Base-by-base conservation (phyloP, 306 rosid species). In the Prunus kanzakura region DNA sequence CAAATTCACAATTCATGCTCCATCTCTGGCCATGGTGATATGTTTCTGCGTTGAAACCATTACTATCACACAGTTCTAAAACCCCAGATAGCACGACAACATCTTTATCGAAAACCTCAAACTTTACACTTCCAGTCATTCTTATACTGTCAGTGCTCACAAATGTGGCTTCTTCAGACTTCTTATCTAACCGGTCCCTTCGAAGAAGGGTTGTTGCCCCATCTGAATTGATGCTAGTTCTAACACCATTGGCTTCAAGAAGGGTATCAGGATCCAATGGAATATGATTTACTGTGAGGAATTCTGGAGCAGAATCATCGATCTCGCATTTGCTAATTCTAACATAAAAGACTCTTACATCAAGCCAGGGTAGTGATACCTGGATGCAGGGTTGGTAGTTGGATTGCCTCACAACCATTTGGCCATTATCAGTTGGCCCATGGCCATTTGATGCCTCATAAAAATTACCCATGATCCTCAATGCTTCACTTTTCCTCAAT, bases 61-160 rank as follows among this genome's bases (percentile, higher is more conserved):
- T 83, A 73, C 73, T 58, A 74, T 82, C 51, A 56, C 89, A 76
- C 49, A 85, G 76, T 23, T 87, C 96, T 67, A 93, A 69, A 66
- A 62, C 83, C 83, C 97, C 96, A 13, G 87, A 93, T 35, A 93
- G 86, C 73, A 93, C 75, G 10, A 87, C 78, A 74, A 81, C 71
- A 69, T 89, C 85, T 71, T 85, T 82, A 83, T 90, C 91, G 43
- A 93, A 87, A 83, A 87, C 94, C 86, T 89, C 93, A 75, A 89
- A 90, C 83, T 85, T 90, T 80, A 89, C 93, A 82, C 87, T 79
- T n/a, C 91, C 91, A 55, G 93, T 87, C 79, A 84, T 87, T 86
- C 94, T 87, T 82, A 85, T 79, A 62, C 89, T 89, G 82, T 93
- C 94, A 5, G 96, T 93, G 87, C 98, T 90, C 64, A 88, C 92